Evolutionary conservation across 345 rosid genomes (phyloP), one percentile per base, ranked within the genome.

Genomic region (Acer campestre): DNA sequence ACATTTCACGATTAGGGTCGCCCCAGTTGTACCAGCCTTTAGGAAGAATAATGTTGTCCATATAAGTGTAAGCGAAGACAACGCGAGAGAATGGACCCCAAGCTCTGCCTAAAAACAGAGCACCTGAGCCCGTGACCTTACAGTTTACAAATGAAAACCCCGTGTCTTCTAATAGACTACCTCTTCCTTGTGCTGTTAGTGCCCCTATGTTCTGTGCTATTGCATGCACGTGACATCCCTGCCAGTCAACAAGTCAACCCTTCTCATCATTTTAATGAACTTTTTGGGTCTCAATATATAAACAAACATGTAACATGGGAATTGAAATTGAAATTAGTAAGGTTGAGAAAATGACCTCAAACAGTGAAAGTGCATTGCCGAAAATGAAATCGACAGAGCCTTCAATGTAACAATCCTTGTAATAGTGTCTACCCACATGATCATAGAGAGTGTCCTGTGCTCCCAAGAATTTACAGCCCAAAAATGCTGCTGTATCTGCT

Each of bases 71-170:
- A 44, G 99, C 99, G 80, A 96, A 96, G 81, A 96, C 88, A 1
- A 96, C 99, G 71, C 99, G 86, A 3, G 99, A 96, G 81, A 96
- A 96, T 20, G 99, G 94, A 44, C 99, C 98, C 99, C 99, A 96
- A 4, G 99, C 98, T 76, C 99, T 85, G 4, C 99, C 99, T 14
- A 96, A 89, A 75, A 88, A 96, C 7, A 96, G 88, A 2, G 93
- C 99, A 13, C 99, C 99, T 0, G 99, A 94, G 6, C 98, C 99
- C 73, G 99, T 96, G 84, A 96, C 95, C 82, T 92, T 92, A 74
- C 99, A 94, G 76, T 91, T 90, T 40, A 96, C 90, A 59, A 96
- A 96, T 1, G 99, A 96, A 91, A 96, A 96, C 17, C 98, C 99
- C 7, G 99, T 96, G 91, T 96, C 99, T 6, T 96, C 97, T 76